Percentiles rank a stretch among this genome's conserved stretches.
These are phyloP conservation scores for Aspergillus sp. DNA, from an alignment of 2,329 filamentous ascomycete genomes.

Conservation along the genomic window DNA sequence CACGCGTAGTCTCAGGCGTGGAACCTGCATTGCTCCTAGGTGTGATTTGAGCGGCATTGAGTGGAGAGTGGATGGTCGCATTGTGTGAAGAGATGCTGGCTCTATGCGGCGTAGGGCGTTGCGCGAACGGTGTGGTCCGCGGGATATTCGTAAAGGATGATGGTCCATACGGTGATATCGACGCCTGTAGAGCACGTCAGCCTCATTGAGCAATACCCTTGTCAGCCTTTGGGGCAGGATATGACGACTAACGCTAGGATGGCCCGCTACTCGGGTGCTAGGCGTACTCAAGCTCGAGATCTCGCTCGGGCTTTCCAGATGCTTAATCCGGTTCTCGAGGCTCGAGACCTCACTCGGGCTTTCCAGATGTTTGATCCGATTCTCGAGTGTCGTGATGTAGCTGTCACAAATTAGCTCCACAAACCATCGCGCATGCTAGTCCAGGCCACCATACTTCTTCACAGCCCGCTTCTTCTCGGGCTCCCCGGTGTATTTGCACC, in stretches of 20 bases:
- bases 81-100: slow-evolving; percentile 1
- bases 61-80: slow-evolving; percentile 9
- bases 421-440: not conserved
- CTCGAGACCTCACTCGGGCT: slow-evolving; percentile 17
- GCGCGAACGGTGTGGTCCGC: not conserved
- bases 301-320: slow-evolving; percentile 26
- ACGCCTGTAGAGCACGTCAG: not conserved
- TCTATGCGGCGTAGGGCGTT: not conserved
- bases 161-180: slow-evolving; percentile 5
- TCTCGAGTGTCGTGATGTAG: slow-evolving; percentile 34
- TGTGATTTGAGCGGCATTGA: slow-evolving; percentile 6
- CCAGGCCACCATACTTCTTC: slow-evolving; percentile 23
- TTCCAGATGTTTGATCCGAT: slow-evolving; percentile 32
- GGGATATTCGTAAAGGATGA: not conserved
- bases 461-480: slow-evolving; percentile 33
- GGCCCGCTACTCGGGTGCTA: slow-evolving; percentile 8
- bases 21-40: not conserved
- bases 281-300: not conserved
- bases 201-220: not conserved
- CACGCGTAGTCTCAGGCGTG: not conserved
- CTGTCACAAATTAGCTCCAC: slow-evolving; percentile 17
- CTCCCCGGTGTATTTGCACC: slow-evolving; percentile 36
- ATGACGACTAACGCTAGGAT: slow-evolving; percentile 17
- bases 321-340: slow-evolving; percentile 33
- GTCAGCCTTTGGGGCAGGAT: too few species aligned